Evolutionary conservation across 78 protist species (phyloP).

Genomic region (Dictyostelium citrinum): DNA sequence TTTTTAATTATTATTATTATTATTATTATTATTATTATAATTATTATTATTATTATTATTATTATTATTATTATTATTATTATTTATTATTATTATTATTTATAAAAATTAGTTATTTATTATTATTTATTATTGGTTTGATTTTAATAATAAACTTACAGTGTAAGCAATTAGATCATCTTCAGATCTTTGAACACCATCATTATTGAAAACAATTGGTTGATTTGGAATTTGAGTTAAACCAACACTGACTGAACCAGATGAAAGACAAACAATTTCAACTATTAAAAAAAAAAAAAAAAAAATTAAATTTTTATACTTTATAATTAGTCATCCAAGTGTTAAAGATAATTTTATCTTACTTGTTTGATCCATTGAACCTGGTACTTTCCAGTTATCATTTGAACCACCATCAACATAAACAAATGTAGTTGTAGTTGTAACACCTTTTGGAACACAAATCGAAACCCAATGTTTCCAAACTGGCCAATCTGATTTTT

Average conservation of each 20-base stretch:
- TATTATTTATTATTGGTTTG: background rate
- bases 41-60: too few species aligned
- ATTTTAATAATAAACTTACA: background rate
- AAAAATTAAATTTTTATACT: too few species aligned
- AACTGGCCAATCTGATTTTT: slow-evolving; percentile 42
- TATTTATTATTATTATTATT: too few species aligned
- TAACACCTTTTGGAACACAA: slow-evolving; percentile 53
- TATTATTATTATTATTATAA: too few species aligned
- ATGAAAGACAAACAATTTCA: slow-evolving; percentile 54
- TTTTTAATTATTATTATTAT: too few species aligned
- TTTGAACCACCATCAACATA: slow-evolving; percentile 66
- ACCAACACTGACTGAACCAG: slow-evolving; percentile 44
- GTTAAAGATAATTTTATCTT: too few species aligned
- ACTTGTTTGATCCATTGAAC: background rate
- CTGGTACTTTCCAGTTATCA: slow-evolving; percentile 50
- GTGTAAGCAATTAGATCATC: slow-evolving; percentile 80
- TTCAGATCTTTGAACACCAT: slow-evolving; percentile 62
- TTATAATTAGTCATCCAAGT: too few species aligned
- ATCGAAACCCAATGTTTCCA: slow-evolving; percentile 80
- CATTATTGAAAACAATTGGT: slow-evolving; percentile 65
- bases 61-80: too few species aligned
- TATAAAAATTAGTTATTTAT: too few species aligned
- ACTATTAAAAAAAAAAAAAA: background rate
- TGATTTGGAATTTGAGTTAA: slow-evolving; percentile 79
- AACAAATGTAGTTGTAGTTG: slow-evolving; percentile 18